Base-by-base conservation (phyloP, 1,284 basidiomycete genomes). In the Xerocomus nothofagi region DNA sequence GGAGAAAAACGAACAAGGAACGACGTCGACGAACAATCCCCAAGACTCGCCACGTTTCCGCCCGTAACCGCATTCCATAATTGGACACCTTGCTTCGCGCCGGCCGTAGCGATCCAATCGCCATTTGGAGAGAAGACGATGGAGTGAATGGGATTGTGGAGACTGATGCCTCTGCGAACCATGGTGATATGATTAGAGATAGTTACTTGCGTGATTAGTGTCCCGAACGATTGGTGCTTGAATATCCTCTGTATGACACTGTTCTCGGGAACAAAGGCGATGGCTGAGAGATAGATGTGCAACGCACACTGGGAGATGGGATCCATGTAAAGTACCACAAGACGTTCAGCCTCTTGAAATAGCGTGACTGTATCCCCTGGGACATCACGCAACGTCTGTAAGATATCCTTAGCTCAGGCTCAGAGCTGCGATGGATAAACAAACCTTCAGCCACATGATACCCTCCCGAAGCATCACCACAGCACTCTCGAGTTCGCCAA, bases 1-100 rank as follows among this genome's bases (percentile, higher is more conserved):
- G 56, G 56, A 12, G 64, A 63, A 23, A 63, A 68, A n/a, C 48
- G 34, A 3, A 67, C 66, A 3, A 63, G 23, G 0, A 57, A 15
- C 7, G 61, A 53, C 1, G 57, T 48, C 0, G 49, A 55, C 0
- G 39, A 39, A 33, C 3, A 39, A 26, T 51, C 50, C 23, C 59
- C 63, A 8, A 63, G 32, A 27, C 53, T 62, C 3, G 59, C 61
- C 0, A 63, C 20, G 18, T 63, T 63, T 20, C 41, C 41, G 2
- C 57, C 63, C 0, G 57, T 63, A 30, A 55, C 24, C 7, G 49
- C 20, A 12, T 53, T 56, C 61, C 61, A 63, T 12, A 66, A 10
- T n/a, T 62, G 59, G 20, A 66, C 53, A 2, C 55, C 60, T 12
- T 60, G 52, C 21, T 49, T 54, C 0, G 10, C 47, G 2, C 55